Evolutionary conservation across 192 early-diverging fungal species (phyloP), one percentile per base, ranked within the genome.

Genomic region (Umbelopsis sp.): DNA sequence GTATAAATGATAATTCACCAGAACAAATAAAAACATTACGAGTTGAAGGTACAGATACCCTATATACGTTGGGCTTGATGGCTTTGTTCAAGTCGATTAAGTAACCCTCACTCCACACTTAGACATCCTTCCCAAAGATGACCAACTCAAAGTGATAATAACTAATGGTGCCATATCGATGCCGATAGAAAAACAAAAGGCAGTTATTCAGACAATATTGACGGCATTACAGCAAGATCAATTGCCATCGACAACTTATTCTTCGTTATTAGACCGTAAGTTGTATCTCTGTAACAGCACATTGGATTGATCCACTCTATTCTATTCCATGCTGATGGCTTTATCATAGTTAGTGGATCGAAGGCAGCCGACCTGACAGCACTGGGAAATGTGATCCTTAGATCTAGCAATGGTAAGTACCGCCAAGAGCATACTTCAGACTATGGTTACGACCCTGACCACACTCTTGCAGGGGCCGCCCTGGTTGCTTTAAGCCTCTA

Each of bases 401-500:
- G 56, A 62, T 17, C 56, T 2, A 62, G 31, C 17, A 62, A 31
- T 16, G 12, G 56, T 62, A 62, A 29, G 56, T 62, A 16, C 11
- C 16, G 5, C 3, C 10, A 34, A 12, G 26, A 1, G 34, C 56
- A 20, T 29, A 5, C n/a, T n/a, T n/a, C 2, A 31, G 11, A 8
- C 20, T 17, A 11, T 17, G 11, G 29, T 5, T 26, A 4, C 31
- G 2, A 29, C 0, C 32, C 29, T 62, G 11, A 34, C 26, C 12
- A 0, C 0, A 14, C 0, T 16, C 34, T 12, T 62, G 4, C 26
- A 62, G 56, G 34, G 31, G 56, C 29, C 5, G 24, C 80, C 4
- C 81, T 81, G 4, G 53, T 84, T 24, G 78, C 81, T 17, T 59
- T 81, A 20, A 73, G 70, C 14, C 41, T 84, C 12, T 82, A 80